These are phyloP conservation scores for Boletus bicolor DNA, from an alignment of 768 basidiomycete species.

Conservation along the genomic window DNA sequence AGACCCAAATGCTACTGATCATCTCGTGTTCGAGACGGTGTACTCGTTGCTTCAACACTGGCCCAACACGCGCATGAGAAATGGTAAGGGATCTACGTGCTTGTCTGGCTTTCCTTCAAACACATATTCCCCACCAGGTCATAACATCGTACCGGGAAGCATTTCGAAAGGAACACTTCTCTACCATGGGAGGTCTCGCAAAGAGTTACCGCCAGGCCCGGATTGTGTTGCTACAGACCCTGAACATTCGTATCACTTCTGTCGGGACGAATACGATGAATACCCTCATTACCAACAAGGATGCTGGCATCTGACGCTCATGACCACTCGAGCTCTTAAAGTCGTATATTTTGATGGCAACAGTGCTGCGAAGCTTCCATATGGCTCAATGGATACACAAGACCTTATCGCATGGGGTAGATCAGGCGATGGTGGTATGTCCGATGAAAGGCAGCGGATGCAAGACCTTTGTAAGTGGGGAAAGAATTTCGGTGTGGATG, in stretches of 20 bases:
- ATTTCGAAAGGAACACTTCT: conserved; percentile 36
- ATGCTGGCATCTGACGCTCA: conserved; percentile 21
- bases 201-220: conserved; percentile 25
- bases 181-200: conserved; percentile 29
- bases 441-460: conserved; percentile 36
- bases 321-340: conserved; percentile 34
- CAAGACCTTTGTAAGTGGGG: conserved; percentile 44
- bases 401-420: conserved; percentile 46
- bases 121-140: conserved; percentile 16
- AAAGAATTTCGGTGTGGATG: conserved; percentile 39
- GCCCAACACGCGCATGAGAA: conserved; percentile 46
- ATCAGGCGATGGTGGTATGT: conserved; percentile 13
- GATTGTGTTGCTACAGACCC: conserved; percentile 37
- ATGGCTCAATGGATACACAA: conserved; percentile 45
- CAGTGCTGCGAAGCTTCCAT: conserved; percentile 42
- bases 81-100: conserved; percentile 35
- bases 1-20: conserved; percentile 25
- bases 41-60: conserved; percentile 38
- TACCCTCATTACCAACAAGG: background rate
- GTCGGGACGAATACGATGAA: conserved; percentile 8
- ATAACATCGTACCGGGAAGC: conserved; percentile 29
- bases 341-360: conserved; percentile 53
- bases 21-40: conserved; percentile 26
- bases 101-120: conserved; percentile 16
- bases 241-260: conserved; percentile 40